Percentiles rank a stretch among this genome's conserved stretches.
Conservation (phyloP, 495 filamentous ascomycete species). For the Oidiodendron maius region DNA sequence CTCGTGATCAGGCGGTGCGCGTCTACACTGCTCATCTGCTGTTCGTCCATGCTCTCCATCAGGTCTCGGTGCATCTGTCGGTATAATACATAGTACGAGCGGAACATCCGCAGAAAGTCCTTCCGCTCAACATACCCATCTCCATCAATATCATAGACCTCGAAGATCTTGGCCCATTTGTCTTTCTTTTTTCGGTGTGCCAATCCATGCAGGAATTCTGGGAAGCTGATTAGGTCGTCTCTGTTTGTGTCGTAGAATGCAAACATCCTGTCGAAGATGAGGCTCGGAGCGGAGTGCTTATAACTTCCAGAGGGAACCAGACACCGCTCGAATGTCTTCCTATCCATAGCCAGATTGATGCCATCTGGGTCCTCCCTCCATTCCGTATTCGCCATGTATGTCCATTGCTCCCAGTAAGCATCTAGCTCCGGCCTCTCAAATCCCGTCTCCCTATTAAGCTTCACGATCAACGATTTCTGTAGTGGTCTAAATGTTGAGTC, state of each 20-base stretch:
- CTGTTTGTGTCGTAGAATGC: slow-evolving; percentile 89
- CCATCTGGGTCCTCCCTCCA: slow-evolving; percentile 78
- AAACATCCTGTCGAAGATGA: slow-evolving; percentile 95
- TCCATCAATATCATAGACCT: slow-evolving; percentile 83
- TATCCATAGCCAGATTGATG: slow-evolving; percentile 77
- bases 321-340: slow-evolving; percentile 83
- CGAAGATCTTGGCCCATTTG: slow-evolving; percentile 69
- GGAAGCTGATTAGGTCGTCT: slow-evolving; percentile 87
- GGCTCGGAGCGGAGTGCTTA: slow-evolving; percentile 70
- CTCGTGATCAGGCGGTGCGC: slow-evolving; percentile 68
- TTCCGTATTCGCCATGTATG: slow-evolving; percentile 78
- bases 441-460: slow-evolving; percentile 62
- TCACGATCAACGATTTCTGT: slow-evolving; percentile 53
- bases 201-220: slow-evolving; percentile 83
- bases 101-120: slow-evolving; percentile 89
- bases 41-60: slow-evolving; percentile 74
- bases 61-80: slow-evolving; percentile 81
- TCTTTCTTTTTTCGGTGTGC: slow-evolving; percentile 75
- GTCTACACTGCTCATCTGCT: slow-evolving; percentile 63
- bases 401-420: slow-evolving; percentile 94
- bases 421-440: slow-evolving; percentile 83
- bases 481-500: slow-evolving; percentile 56
- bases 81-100: slow-evolving; percentile 81
- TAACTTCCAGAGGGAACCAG: slow-evolving; percentile 77
- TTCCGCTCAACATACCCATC: slow-evolving; percentile 84